These are phyloP conservation scores for Grosmannia huntii DNA, from an alignment of 2,329 filamentous ascomycete genomes.

Conservation along the genomic window DNA sequence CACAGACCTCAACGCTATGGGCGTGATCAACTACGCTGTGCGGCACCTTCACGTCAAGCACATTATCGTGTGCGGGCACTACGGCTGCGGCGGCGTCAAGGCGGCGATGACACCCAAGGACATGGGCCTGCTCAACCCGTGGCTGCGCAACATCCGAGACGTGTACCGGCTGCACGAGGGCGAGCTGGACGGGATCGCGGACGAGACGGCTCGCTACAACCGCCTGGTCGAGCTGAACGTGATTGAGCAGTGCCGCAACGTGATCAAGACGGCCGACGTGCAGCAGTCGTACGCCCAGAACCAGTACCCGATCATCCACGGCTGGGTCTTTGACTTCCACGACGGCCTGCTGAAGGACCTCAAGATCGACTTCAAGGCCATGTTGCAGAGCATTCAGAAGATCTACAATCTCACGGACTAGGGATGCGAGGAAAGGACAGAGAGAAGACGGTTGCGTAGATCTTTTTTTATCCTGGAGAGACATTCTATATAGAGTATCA, in stretches of 20 bases:
- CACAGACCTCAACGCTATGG: constrained; percentile 38
- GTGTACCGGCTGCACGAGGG: constrained; percentile 59
- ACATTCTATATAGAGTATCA: too few species aligned
- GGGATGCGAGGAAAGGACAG: neutral
- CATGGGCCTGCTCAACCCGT: constrained; percentile 58
- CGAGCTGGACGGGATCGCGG: constrained; percentile 51
- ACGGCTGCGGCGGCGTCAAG: constrained; percentile 40
- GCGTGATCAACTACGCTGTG: constrained; percentile 73
- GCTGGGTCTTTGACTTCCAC: constrained; percentile 59
- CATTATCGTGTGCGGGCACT: constrained; percentile 68
- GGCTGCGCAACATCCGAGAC: constrained; percentile 62
- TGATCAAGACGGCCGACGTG: constrained; percentile 71
- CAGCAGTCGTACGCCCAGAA: constrained; percentile 55
- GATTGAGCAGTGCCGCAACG: constrained; percentile 59
- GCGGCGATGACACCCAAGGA: constrained; percentile 56
- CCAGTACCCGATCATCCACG: constrained; percentile 56
- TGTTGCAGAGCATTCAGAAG: constrained; percentile 42
- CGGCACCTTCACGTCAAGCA: constrained; percentile 69
- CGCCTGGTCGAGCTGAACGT: constrained; percentile 79
- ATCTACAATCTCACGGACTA: constrained; percentile 30
- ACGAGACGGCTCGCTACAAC: constrained; percentile 48
- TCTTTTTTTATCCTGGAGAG: too few species aligned
- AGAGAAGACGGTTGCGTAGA: neutral
- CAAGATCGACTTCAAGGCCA: constrained; percentile 40
- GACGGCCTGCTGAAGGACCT: constrained; percentile 53